Evolutionary conservation across 495 filamentous ascomycete genomes (phyloP).

Genomic region (Lophiostoma macrostomum): DNA sequence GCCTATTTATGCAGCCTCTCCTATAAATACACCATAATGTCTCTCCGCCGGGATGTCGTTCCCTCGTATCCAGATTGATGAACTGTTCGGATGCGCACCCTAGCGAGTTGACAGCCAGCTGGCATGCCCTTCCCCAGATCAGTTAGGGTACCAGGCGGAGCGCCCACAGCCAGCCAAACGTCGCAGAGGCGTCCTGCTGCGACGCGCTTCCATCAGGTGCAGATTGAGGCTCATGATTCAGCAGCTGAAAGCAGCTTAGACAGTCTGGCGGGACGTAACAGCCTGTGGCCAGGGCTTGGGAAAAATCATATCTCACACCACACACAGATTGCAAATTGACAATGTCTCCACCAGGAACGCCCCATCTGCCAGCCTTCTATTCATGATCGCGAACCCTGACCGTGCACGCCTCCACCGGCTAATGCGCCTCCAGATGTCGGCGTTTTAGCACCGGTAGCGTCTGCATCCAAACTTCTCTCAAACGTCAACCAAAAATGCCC

Average conservation of each 20-base stretch:
- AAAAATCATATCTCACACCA: constrained; percentile 25
- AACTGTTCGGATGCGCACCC: constrained; percentile 31
- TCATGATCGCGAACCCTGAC: constrained; percentile 30
- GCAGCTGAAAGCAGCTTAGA: constrained; percentile 10
- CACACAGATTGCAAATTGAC: constrained; percentile 17
- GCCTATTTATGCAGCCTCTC: constrained; percentile 25
- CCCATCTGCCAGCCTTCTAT: constrained; percentile 6
- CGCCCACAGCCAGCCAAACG: constrained; percentile 22
- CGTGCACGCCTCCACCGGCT: constrained; percentile 24
- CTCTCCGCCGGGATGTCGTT: constrained; percentile 24
- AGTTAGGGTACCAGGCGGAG: constrained; percentile 14
- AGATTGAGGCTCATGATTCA: constrained; percentile 21
- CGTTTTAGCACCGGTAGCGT: constrained; percentile 32
- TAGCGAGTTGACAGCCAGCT: constrained; percentile 26
- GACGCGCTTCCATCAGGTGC: constrained; percentile 7
- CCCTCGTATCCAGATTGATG: constrained; percentile 27
- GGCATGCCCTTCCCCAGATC: constrained; percentile 31
- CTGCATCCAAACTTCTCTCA: constrained; percentile 32
- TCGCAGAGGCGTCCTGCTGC: constrained; percentile 16
- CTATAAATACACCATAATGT: constrained; percentile 38
- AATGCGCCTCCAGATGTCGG: constrained; percentile 32
- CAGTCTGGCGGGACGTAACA: constrained; percentile 25
- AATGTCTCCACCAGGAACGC: constrained; percentile 5
- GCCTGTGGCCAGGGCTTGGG: constrained; percentile 34
- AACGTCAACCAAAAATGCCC: constrained; percentile 25